Percentiles rank a stretch among this genome's conserved stretches.
Evolutionary conservation across 2,329 filamentous ascomycete species (phyloP).

Genomic region (Tolypocladium pustulatum): DNA sequence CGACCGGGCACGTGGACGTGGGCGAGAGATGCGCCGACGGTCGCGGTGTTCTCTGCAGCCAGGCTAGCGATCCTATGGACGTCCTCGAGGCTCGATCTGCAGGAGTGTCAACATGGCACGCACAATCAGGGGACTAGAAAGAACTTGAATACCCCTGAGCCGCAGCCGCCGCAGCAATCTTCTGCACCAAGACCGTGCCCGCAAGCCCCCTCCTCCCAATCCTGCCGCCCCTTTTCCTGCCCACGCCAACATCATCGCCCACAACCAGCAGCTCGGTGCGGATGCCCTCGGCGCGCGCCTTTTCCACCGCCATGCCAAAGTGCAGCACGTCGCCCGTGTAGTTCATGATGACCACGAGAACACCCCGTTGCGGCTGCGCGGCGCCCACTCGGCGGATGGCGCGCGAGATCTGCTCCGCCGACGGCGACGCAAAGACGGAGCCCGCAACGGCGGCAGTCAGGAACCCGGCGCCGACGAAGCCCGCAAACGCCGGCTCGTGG

Average conservation of each 20-base stretch:
- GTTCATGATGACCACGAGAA: neutral
- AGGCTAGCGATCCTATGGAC: neutral
- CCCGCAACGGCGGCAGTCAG: neutral
- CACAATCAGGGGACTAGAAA: neutral
- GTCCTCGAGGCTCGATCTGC: neutral
- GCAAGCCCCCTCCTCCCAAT: constrained; percentile 19
- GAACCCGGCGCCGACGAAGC: constrained; percentile 33
- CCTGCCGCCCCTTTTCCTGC: constrained; percentile 13
- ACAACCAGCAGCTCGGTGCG: constrained; percentile 40
- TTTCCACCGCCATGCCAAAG: neutral
- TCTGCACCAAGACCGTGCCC: constrained; percentile 54
- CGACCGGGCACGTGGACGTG: neutral
- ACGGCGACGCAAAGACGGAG: neutral
- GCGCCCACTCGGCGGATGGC: neutral
- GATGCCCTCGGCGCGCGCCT: neutral
- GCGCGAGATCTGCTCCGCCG: neutral
- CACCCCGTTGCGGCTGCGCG: neutral
- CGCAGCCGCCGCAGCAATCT: constrained; percentile 54
- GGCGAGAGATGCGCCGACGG: neutral
- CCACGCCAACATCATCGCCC: constrained; percentile 64
- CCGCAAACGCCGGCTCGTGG: constrained; percentile 63
- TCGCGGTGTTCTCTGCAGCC: neutral
- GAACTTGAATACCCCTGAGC: constrained; percentile 4
- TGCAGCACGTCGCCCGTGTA: neutral
- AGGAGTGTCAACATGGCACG: neutral